Conservation (phyloP, 345 rosid species). For the Arabidopsis suecica region DNA sequence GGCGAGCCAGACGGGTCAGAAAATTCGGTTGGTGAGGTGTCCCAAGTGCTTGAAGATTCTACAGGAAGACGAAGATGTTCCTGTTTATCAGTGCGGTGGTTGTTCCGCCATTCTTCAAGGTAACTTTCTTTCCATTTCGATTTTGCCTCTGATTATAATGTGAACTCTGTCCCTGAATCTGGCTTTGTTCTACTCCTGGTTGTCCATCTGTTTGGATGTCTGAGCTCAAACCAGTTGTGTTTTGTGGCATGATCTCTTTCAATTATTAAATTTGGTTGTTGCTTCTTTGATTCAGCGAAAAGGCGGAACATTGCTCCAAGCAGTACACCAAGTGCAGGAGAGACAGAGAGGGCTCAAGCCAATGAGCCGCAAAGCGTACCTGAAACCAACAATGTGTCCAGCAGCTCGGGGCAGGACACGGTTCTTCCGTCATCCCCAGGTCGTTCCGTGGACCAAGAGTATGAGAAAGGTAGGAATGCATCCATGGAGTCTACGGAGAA, state of each 20-base stretch:
- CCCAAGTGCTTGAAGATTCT: slow-evolving; percentile 69
- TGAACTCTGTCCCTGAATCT: slow-evolving; percentile 11
- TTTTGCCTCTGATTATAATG: background rate
- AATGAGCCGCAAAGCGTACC: slow-evolving; percentile 30
- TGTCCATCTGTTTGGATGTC: slow-evolving; percentile 8
- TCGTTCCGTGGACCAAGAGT: slow-evolving; percentile 36
- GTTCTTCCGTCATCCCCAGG: slow-evolving; percentile 41
- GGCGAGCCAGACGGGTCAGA: slow-evolving; percentile 46
- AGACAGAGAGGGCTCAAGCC: slow-evolving; percentile 40
- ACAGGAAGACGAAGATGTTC: slow-evolving; percentile 61
- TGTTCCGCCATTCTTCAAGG: slow-evolving; percentile 72
- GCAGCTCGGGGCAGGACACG: slow-evolving; percentile 39
- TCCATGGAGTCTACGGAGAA: slow-evolving; percentile 36
- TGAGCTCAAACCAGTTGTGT: slow-evolving; percentile 2
- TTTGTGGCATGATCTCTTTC: background rate
- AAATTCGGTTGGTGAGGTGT: slow-evolving; percentile 69
- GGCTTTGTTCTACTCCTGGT: slow-evolving; percentile 8
- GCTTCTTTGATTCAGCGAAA: slow-evolving; percentile 60
- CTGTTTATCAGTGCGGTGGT: slow-evolving; percentile 72
- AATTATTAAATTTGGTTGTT: slow-evolving; percentile 28
- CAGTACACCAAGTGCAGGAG: slow-evolving; percentile 42
- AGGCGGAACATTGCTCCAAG: slow-evolving; percentile 43
- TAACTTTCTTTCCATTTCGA: slow-evolving; percentile 38
- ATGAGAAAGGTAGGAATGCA: slow-evolving; percentile 27
- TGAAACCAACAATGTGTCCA: slow-evolving; percentile 47